Conservation (phyloP, 208 protist genomes). For the Phytomonas francai region DNA sequence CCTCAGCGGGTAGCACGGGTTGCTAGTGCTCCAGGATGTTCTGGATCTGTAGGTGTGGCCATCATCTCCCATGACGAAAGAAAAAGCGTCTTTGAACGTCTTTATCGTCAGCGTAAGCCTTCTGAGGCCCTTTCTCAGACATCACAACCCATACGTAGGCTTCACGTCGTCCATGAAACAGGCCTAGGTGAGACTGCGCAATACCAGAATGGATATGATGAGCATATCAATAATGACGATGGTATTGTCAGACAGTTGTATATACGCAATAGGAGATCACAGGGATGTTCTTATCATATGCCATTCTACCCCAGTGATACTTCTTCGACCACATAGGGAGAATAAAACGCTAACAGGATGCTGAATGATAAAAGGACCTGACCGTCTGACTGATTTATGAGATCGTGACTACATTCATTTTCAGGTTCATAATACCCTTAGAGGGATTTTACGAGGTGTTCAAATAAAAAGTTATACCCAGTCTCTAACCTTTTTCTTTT, state of each 20-base stretch:
- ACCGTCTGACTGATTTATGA: not conserved
- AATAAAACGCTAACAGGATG: not conserved
- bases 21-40: not conserved
- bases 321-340: not conserved
- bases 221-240: not conserved
- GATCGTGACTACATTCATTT: not conserved
- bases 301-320: constrained; percentile 1
- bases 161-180: not conserved
- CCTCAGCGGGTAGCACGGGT: not conserved
- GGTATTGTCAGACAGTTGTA: not conserved
- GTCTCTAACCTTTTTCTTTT: not conserved
- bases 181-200: not conserved
- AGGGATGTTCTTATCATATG: not conserved
- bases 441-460: not conserved
- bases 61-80: not conserved
- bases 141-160: constrained; percentile 7
- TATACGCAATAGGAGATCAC: not conserved
- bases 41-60: not conserved
- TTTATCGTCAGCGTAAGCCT: constrained; percentile 18
- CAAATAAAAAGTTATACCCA: not conserved
- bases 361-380: not conserved
- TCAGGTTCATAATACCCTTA: not conserved
- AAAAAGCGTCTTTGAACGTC: constrained; percentile 23
- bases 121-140: constrained; percentile 14
- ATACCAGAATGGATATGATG: not conserved